Percentiles rank a stretch among this genome's conserved stretches.
Evolutionary conservation across 164 flowering plant genomes (phyloP).

Genomic region (Kingdonia uniflora): DNA sequence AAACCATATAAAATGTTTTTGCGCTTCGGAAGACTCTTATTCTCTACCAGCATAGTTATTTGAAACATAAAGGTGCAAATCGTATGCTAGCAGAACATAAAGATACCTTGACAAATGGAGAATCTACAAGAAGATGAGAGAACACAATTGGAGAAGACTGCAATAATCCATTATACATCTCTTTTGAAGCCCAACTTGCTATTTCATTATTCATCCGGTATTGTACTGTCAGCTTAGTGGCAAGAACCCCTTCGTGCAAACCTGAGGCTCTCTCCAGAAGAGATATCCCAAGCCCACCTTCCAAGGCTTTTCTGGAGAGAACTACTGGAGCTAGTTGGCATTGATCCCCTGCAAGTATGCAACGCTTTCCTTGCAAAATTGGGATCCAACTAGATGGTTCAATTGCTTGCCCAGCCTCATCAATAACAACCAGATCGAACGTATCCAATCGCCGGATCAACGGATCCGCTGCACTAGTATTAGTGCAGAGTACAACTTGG

Average conservation of each 20-base stretch:
- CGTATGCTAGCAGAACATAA: not conserved
- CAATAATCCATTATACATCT: constrained; percentile 75
- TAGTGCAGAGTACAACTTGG: constrained; percentile 80
- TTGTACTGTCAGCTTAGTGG: constrained; percentile 61
- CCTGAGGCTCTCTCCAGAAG: constrained; percentile 63
- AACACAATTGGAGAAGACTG: constrained; percentile 54
- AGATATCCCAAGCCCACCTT: constrained; percentile 91
- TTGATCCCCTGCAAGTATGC: constrained; percentile 81
- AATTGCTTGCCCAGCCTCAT: constrained; percentile 94
- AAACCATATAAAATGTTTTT: too few species aligned
- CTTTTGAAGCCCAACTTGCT: constrained; percentile 92
- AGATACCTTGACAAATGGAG: constrained; percentile 82
- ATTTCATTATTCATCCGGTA: constrained; percentile 92
- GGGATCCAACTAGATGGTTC: constrained; percentile 96
- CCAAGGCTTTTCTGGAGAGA: constrained; percentile 69
- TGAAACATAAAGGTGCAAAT: not conserved
- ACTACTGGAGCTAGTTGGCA: constrained; percentile 91
- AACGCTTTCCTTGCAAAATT: constrained; percentile 74
- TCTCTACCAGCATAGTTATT: too few species aligned
- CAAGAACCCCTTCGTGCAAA: constrained; percentile 59
- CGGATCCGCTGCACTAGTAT: constrained; percentile 87
- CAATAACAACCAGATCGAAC: constrained; percentile 83
- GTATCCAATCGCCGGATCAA: constrained; percentile 48
- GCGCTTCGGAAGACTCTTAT: too few species aligned
- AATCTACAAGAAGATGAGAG: constrained; percentile 77